Evolutionary conservation across 768 basidiomycete genomes (phyloP).

Genomic region (Mycena alexandri): DNA sequence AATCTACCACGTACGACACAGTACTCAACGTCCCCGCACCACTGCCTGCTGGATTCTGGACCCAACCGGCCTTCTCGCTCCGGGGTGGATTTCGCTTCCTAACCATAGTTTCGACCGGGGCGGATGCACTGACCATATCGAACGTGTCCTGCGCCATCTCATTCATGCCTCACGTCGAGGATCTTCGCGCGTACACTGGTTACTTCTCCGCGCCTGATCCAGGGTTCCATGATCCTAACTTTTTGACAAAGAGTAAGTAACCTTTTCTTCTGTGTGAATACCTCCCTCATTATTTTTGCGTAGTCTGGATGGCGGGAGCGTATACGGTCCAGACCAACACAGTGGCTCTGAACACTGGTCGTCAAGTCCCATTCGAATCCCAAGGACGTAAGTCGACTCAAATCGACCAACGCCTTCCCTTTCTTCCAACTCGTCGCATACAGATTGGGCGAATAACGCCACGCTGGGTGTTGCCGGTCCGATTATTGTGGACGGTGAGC

Average conservation of each 20-base stretch:
- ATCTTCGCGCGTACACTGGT: slow-evolving; percentile 63
- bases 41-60: slow-evolving; percentile 57
- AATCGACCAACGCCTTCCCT: neutral
- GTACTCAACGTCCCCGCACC: slow-evolving; percentile 57
- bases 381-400: slow-evolving; percentile 52
- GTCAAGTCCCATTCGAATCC: slow-evolving; percentile 60
- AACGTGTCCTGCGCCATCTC: slow-evolving; percentile 65
- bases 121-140: slow-evolving; percentile 55
- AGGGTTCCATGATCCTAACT: slow-evolving; percentile 57
- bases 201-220: slow-evolving; percentile 66
- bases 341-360: slow-evolving; percentile 62
- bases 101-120: slow-evolving; percentile 55
- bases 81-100: slow-evolving; percentile 69
- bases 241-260: slow-evolving; percentile 61
- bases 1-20: slow-evolving; percentile 56
- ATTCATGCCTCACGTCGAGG: slow-evolving; percentile 65
- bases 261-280: neutral
- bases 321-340: slow-evolving; percentile 74
- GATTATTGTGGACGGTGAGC: slow-evolving; percentile 71
- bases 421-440: neutral
- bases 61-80: slow-evolving; percentile 58
- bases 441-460: slow-evolving; percentile 69
- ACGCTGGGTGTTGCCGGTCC: slow-evolving; percentile 68
- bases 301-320: slow-evolving; percentile 72
- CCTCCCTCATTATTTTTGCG: neutral